Evolutionary conservation across 352 stramenopile species (phyloP).

Genomic region (Globisporangium takayamanum): DNA sequence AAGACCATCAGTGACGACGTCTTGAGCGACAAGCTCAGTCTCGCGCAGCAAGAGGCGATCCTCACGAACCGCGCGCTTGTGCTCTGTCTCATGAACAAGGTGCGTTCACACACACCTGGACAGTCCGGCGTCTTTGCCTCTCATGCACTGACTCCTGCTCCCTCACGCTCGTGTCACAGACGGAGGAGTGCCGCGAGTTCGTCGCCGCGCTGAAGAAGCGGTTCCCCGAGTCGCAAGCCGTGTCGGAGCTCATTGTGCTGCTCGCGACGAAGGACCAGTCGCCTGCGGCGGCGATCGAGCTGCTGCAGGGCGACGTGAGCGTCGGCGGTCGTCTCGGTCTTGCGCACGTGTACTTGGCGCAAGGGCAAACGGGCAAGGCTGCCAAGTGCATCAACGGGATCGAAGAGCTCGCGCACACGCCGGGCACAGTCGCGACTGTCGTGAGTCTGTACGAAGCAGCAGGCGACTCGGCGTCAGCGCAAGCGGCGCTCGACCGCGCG

Average conservation of each 20-base stretch:
- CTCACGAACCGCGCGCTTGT: slow-evolving; percentile 66
- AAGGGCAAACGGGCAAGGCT: slow-evolving; percentile 26
- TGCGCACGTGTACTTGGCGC: slow-evolving; percentile 63
- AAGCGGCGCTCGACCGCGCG: slow-evolving; percentile 43
- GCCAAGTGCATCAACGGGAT: slow-evolving; percentile 61
- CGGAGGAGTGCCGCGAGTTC: slow-evolving; percentile 54
- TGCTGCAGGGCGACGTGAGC: slow-evolving; percentile 38
- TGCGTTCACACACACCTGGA: slow-evolving; percentile 6
- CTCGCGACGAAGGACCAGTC: slow-evolving; percentile 65
- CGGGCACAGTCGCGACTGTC: slow-evolving; percentile 75
- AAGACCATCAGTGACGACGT: slow-evolving; percentile 54
- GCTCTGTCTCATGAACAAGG: slow-evolving; percentile 73
- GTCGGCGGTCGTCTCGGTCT: slow-evolving; percentile 58
- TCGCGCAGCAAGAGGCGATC: slow-evolving; percentile 62
- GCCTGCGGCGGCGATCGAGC: slow-evolving; percentile 37
- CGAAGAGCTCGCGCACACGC: slow-evolving; percentile 47
- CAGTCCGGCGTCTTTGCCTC: too few species aligned
- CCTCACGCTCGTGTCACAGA: slow-evolving; percentile 15
- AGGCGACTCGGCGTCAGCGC: slow-evolving; percentile 39
- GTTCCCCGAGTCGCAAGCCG: slow-evolving; percentile 49
- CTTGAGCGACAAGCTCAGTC: slow-evolving; percentile 53
- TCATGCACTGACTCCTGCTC: not conserved
- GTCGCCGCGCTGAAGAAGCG: slow-evolving; percentile 46
- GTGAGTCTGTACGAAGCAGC: slow-evolving; percentile 67
- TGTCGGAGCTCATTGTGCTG: slow-evolving; percentile 59